Conservation (phyloP, 176 grass and related monocot genomes). For the Oryza officinalis region DNA sequence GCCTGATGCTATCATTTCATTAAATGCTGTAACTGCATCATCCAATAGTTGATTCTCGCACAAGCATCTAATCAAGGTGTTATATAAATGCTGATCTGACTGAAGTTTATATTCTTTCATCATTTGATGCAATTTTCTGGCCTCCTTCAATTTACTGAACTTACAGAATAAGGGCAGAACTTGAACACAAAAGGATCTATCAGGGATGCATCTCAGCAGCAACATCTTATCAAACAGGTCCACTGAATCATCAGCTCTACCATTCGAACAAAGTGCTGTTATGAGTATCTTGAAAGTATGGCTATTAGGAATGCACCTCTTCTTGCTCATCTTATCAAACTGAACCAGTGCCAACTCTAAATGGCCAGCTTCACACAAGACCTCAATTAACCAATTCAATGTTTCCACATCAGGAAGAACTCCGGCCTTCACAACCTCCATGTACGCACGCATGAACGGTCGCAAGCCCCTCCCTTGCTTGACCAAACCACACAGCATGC, state of each 20-base stretch:
- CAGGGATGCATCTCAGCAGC: constrained; percentile 34
- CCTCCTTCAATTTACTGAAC: constrained; percentile 48
- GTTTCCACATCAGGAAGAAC: constrained; percentile 62
- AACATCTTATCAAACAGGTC: constrained; percentile 50
- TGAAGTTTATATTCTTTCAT: constrained; percentile 41
- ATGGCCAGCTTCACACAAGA: constrained; percentile 37
- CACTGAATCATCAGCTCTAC: constrained; percentile 47
- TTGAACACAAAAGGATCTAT: constrained; percentile 51
- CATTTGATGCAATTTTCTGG: constrained; percentile 39
- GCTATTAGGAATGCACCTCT: constrained; percentile 48
- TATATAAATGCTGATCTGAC: constrained; percentile 38
- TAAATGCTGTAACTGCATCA: constrained; percentile 40
- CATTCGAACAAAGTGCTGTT: constrained; percentile 36
- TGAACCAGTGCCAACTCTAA: constrained; percentile 58
- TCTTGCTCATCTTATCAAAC: constrained; percentile 57
- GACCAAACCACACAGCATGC: constrained; percentile 42
- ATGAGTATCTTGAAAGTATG: constrained; percentile 58
- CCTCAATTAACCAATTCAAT: constrained; percentile 58
- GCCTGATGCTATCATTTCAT: constrained; percentile 42
- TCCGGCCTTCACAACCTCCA: constrained; percentile 59
- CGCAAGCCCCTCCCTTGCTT: constrained; percentile 43
- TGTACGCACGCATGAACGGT: constrained; percentile 34
- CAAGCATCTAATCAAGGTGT: constrained; percentile 44
- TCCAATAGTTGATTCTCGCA: constrained; percentile 46
- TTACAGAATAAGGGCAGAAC: constrained; percentile 57